Percentiles rank a stretch among this genome's conserved stretches.
These are phyloP conservation scores for Xylariales sp. DNA, from an alignment of 2,329 filamentous ascomycete genomes.

Conservation along the genomic window DNA sequence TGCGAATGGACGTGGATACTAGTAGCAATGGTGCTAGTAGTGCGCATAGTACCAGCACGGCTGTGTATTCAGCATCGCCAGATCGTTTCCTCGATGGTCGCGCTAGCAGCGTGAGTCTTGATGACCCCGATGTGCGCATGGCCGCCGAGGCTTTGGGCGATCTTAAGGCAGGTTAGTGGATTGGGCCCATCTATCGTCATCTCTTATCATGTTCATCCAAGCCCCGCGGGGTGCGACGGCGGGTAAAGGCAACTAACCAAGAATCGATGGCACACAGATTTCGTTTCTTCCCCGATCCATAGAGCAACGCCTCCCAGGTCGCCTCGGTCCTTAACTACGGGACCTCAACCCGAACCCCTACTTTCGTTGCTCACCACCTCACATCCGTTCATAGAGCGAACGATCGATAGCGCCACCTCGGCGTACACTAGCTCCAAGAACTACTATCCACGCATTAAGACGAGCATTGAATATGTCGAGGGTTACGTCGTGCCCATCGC, in stretches of 20 bases:
- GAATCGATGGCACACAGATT: conserved; percentile 60
- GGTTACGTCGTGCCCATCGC: conserved; percentile 87
- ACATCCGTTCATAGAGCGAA: conserved; percentile 85
- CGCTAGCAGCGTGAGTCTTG: conserved; percentile 66
- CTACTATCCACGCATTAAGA: conserved; percentile 88
- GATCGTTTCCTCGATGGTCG: conserved; percentile 59
- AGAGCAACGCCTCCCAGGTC: conserved; percentile 56
- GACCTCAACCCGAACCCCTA: conserved; percentile 78
- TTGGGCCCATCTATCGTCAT: conserved; percentile 23
- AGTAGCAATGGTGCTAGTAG: conserved; percentile 53
- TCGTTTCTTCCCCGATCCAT: conserved; percentile 71
- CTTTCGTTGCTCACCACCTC: conserved; percentile 88
- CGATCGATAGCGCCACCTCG: conserved; percentile 85
- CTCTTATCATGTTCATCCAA: conserved; percentile 4
- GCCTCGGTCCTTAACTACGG: conserved; percentile 53
- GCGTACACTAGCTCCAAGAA: conserved; percentile 90
- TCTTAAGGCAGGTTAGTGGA: conserved; percentile 73
- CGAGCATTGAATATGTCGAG: conserved; percentile 91
- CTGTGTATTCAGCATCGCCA: conserved; percentile 58
- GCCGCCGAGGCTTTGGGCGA: conserved; percentile 82
- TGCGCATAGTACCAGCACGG: conserved; percentile 52
- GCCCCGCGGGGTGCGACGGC: conserved; percentile 24
- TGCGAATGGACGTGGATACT: conserved; percentile 62
- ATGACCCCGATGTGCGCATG: conserved; percentile 74
- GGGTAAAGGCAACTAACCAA: conserved; percentile 32